phyloP scores from a whole-genome alignment of 352 stramenopile genomes.

The Pythium aristosporum region DNA sequence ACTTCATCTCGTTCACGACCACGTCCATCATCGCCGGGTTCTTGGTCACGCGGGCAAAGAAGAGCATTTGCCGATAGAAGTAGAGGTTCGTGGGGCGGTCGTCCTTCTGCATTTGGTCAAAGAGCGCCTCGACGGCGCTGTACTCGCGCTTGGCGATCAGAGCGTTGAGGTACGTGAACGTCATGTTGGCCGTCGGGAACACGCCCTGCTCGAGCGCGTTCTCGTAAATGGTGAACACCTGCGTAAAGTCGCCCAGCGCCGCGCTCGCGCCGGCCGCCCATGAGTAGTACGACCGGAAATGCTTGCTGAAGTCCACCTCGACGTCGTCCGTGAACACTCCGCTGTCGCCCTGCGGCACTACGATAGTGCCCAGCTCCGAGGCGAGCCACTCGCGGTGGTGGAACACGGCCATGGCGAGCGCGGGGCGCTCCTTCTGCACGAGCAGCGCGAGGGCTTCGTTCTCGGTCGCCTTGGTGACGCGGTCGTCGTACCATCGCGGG shows the following conservation, averaged over 20 bases:
- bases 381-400: conserved; percentile 49
- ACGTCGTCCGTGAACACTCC: conserved; percentile 38
- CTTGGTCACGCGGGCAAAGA: conserved; percentile 33
- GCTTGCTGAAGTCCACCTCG: conserved; percentile 35
- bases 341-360: conserved; percentile 14
- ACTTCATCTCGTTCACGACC: conserved; percentile 60
- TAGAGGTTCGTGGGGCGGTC: conserved; percentile 51
- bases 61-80: conserved; percentile 63
- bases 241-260: conserved; percentile 26
- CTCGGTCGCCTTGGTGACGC: conserved; percentile 60
- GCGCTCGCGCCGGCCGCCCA: conserved; percentile 53
- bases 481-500: conserved; percentile 55
- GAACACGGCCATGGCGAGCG: conserved; percentile 46
- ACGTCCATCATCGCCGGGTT: conserved; percentile 34
- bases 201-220: conserved; percentile 34
- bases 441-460: conserved; percentile 58
- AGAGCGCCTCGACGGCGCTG: conserved; percentile 51
- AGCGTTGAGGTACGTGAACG: conserved; percentile 47
- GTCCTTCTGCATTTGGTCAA: conserved; percentile 36
- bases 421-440: conserved; percentile 33
- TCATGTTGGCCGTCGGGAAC: conserved; percentile 71
- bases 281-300: conserved; percentile 70
- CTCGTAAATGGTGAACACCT: conserved; percentile 54
- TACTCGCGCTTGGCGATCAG: conserved; percentile 39
- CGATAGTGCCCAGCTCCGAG: conserved; percentile 31